phyloP scores from a whole-genome alignment of 176 grass and related monocot species.

The Musa troglodytarum region DNA sequence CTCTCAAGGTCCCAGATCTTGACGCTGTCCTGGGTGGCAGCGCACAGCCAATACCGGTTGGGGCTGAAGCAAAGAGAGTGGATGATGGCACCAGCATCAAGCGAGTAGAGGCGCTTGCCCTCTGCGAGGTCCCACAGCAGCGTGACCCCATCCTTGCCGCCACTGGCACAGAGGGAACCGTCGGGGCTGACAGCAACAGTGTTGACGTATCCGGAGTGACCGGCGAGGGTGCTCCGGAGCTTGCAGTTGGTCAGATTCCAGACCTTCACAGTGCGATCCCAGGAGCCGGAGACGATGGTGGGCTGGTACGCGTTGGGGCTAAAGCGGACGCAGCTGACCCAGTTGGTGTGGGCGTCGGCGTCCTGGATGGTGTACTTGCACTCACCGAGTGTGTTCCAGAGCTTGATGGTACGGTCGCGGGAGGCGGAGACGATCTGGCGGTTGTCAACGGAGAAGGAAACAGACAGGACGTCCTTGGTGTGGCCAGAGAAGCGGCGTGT shows the following conservation, averaged over 20 bases:
- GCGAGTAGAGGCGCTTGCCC: background rate
- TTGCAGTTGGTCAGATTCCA: slow-evolving; percentile 4
- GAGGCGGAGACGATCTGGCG: slow-evolving; percentile 1
- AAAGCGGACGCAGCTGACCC: background rate
- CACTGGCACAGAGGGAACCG: background rate
- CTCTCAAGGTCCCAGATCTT: slow-evolving; percentile 1
- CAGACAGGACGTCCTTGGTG: background rate
- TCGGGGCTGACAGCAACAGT: background rate
- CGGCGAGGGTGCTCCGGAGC: background rate
- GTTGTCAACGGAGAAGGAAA: background rate
- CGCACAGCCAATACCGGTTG: background rate
- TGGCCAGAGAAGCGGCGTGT: background rate
- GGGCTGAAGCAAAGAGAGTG: background rate
- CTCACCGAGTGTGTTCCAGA: background rate
- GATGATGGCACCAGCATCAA: background rate
- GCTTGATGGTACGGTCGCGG: background rate
- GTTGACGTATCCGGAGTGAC: background rate
- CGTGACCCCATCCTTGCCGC: background rate
- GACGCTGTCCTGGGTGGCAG: background rate
- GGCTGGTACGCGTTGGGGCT: background rate
- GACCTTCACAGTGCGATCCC: background rate
- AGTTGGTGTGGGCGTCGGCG: background rate
- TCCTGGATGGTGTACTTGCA: slow-evolving; percentile 4
- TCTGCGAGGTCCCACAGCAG: background rate
- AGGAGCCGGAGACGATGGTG: background rate